A percentile compares a stretch with the other conserved stretches of the same genome.
Evolutionary conservation across 305 asterid genomes (phyloP).

Genomic region (Fraxinus ornus): DNA sequence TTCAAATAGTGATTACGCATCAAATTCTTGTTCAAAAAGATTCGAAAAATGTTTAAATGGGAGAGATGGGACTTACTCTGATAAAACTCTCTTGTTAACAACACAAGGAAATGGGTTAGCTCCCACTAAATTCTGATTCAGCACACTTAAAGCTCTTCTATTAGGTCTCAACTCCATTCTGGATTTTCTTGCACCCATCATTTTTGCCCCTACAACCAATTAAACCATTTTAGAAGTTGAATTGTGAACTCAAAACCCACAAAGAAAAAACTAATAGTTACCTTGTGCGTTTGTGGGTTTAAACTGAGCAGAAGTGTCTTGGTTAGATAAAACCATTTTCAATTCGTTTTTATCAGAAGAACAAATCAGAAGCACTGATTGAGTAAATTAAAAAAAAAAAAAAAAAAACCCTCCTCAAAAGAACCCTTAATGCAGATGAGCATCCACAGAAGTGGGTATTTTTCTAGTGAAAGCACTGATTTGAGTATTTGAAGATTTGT

Average conservation of each 20-base stretch:
- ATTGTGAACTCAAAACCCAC: neutral
- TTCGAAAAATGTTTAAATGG: slow-evolving; percentile 9
- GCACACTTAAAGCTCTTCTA: slow-evolving; percentile 60
- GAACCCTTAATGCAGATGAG: slow-evolving; percentile 27
- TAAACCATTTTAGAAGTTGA: neutral
- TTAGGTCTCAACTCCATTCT: slow-evolving; percentile 57
- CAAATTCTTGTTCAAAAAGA: neutral
- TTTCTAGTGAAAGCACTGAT: slow-evolving; percentile 32
- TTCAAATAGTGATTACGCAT: slow-evolving; percentile 15
- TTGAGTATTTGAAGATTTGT: neutral
- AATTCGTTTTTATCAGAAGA: slow-evolving; percentile 14
- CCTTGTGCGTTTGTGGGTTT: slow-evolving; percentile 53
- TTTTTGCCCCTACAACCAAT: slow-evolving; percentile 35
- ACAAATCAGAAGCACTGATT: neutral
- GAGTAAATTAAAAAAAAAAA: neutral
- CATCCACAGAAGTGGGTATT: slow-evolving; percentile 32
- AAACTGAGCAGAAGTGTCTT: slow-evolving; percentile 43
- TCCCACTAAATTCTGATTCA: slow-evolving; percentile 56
- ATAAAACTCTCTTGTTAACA: slow-evolving; percentile 59
- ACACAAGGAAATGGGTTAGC: slow-evolving; percentile 42
- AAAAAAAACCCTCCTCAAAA: slow-evolving; percentile 4
- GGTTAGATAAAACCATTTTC: slow-evolving; percentile 50
- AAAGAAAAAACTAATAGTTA: slow-evolving; percentile 19
- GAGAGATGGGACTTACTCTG: slow-evolving; percentile 55
- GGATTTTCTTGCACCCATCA: slow-evolving; percentile 46